These are phyloP conservation scores for Chalciporus piperatoides DNA, from an alignment of 1,284 basidiomycete genomes.

Conservation along the genomic window DNA sequence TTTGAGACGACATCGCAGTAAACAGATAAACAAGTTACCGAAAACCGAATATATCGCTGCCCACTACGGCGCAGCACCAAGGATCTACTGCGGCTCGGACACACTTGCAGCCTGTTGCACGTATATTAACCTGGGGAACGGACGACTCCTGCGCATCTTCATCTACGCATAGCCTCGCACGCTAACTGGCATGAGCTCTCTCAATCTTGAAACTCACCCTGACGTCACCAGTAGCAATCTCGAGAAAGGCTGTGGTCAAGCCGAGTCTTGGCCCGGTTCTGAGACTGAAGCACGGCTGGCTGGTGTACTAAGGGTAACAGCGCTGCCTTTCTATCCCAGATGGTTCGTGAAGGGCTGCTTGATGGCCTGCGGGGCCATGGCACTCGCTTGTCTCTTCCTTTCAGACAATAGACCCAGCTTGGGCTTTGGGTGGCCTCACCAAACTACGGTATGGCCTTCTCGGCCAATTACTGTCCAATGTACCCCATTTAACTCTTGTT, in stretches of 20 bases:
- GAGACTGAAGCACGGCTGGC: not conserved
- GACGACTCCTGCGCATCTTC: not conserved
- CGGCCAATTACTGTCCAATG: not conserved
- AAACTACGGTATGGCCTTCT: slow-evolving; percentile 14
- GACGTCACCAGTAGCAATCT: slow-evolving; percentile 7
- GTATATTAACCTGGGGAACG: not conserved
- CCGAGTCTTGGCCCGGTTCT: not conserved
- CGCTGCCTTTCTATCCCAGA: not conserved
- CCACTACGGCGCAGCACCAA: not conserved
- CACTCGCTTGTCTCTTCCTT: slow-evolving; percentile 15
- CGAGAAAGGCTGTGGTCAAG: slow-evolving; percentile 21
- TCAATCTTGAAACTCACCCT: slow-evolving; percentile 8
- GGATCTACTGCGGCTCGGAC: not conserved
- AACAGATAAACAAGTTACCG: not conserved
- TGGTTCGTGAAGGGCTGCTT: slow-evolving; percentile 10
- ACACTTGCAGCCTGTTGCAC: not conserved
- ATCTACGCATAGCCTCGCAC: not conserved
- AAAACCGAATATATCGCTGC: not conserved
- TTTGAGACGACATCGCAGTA: too few relatives aligned
- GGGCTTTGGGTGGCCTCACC: not conserved
- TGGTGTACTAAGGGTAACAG: not conserved
- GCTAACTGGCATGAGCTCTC: slow-evolving; percentile 17
- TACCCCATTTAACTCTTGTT: not conserved
- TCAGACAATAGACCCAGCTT: slow-evolving; percentile 9
- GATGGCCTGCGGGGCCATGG: slow-evolving; percentile 5